Evolutionary conservation across 192 early-diverging fungal species (phyloP).

Genomic region (Backusella parvicylindrica): DNA sequence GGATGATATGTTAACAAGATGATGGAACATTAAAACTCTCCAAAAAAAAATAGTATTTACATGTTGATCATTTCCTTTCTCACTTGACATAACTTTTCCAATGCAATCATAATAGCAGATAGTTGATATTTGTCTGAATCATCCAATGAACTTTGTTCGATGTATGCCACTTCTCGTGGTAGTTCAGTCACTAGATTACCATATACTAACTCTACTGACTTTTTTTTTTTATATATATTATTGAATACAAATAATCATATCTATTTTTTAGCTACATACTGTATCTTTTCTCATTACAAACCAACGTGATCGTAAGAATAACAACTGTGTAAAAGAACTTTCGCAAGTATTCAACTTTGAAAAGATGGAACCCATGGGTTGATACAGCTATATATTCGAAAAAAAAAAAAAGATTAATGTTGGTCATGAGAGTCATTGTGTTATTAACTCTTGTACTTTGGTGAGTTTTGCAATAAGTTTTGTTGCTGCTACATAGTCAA

Average conservation of each 20-base stretch:
- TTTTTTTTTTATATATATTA: neutral
- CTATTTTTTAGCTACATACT: constrained; percentile 12
- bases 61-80: constrained; percentile 26
- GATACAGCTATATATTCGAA: constrained; percentile 18
- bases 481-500: constrained; percentile 46
- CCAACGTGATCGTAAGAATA: constrained; percentile 29
- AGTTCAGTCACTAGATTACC: constrained; percentile 3
- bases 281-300: constrained; percentile 31
- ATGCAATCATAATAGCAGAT: neutral
- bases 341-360: constrained; percentile 25
- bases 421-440: neutral
- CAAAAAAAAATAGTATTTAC: neutral
- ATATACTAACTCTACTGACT: constrained; percentile 10
- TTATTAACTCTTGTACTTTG: constrained; percentile 35
- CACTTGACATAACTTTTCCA: constrained; percentile 16
- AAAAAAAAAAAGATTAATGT: neutral
- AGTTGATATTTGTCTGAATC: neutral
- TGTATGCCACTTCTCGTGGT: neutral
- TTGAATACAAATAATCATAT: neutral
- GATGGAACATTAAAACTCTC: no score
- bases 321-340: constrained; percentile 27
- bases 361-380: constrained; percentile 24
- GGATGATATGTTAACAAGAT: neutral
- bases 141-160: neutral
- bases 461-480: constrained; percentile 36